Evolutionary conservation across 2,329 filamentous ascomycete genomes (phyloP), one percentile per base, ranked within the genome.

Genomic region (Rhexocercosporidium sp.): DNA sequence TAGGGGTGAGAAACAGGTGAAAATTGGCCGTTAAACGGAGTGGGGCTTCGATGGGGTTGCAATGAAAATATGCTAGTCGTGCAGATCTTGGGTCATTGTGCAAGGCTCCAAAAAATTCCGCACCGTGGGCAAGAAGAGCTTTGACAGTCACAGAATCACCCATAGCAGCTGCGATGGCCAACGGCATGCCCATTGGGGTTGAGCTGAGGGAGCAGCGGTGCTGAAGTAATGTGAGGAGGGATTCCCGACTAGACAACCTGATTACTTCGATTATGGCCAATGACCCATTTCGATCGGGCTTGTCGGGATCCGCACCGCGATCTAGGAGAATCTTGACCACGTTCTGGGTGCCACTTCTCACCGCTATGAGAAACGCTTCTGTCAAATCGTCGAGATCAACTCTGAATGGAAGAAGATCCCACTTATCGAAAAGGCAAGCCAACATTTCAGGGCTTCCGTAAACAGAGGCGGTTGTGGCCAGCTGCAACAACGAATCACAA

Each of bases 131-230:
- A 8, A 60, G 9, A 18, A 54, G 29, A 25, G 56, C 29, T 44
- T 53, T 25, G 12, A n/a, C 22, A 44, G 56, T 46, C 3, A 14
- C 6, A 3, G 20, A 3, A 22, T 34, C 22, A 1, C 59, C 65
- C 8, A 53, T 27, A 18, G 31, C 49, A 25, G 60, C 65, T 31
- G 65, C 65, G 8, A 64, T n/a, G 1, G 53, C 47, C 18, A 66
- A n/a, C 2, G 54, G 54, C 46, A 64, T 20, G 8, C 65, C 56
- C 29, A 3, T 8, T 18, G 7, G 44, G 1, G 22, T 51, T 14
- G 9, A 66, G 46, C 20, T 62, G 41, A 27, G 20, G 39, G 1
- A 1, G 37, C n/a, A 16, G 12, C 25, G 2, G 47, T 29, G 22
- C 11, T 29, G 22, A 29, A 47, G 44, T 47, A 22, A 11, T 11